Evolutionary conservation across 768 basidiomycete genomes (phyloP).

Genomic region (Collybia mongolica): DNA sequence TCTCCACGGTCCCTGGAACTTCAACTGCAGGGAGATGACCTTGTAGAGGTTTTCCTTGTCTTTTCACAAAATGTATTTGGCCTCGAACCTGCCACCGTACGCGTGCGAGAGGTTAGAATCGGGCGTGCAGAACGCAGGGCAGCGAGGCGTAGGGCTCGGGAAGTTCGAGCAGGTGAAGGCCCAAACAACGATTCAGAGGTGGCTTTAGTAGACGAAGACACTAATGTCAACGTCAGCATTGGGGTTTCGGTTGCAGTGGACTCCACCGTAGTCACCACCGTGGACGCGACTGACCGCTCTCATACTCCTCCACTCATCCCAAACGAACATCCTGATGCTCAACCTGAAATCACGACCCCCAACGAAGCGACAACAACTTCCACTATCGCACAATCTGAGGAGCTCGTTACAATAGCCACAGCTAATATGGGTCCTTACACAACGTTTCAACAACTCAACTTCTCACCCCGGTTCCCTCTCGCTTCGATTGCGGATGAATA

Average conservation of each 20-base stretch:
- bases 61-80: slow-evolving; percentile 93
- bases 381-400: slow-evolving; percentile 54
- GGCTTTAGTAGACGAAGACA: slow-evolving; percentile 47
- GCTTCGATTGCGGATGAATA: slow-evolving; percentile 88
- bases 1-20: slow-evolving; percentile 86
- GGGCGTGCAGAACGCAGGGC: slow-evolving; percentile 86
- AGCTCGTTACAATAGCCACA: slow-evolving; percentile 64
- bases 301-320: slow-evolving; percentile 39
- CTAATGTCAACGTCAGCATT: slow-evolving; percentile 61
- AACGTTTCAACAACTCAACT: slow-evolving; percentile 87
- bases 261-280: slow-evolving; percentile 30
- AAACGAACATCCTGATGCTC: slow-evolving; percentile 40
- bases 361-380: slow-evolving; percentile 32
- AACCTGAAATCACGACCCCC: slow-evolving; percentile 26
- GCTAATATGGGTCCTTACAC: slow-evolving; percentile 82
- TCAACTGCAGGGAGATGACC: slow-evolving; percentile 88
- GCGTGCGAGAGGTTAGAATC: slow-evolving; percentile 91
- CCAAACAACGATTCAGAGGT: slow-evolving; percentile 42
- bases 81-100: slow-evolving; percentile 87
- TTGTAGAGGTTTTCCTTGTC: slow-evolving; percentile 89
- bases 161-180: slow-evolving; percentile 54
- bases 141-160: slow-evolving; percentile 76
- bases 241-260: slow-evolving; percentile 54
- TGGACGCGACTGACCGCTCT: slow-evolving; percentile 29
- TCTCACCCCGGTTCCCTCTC: slow-evolving; percentile 86